phyloP scores from a whole-genome alignment of 1,284 basidiomycete genomes.

The Tylopilus sp. region DNA sequence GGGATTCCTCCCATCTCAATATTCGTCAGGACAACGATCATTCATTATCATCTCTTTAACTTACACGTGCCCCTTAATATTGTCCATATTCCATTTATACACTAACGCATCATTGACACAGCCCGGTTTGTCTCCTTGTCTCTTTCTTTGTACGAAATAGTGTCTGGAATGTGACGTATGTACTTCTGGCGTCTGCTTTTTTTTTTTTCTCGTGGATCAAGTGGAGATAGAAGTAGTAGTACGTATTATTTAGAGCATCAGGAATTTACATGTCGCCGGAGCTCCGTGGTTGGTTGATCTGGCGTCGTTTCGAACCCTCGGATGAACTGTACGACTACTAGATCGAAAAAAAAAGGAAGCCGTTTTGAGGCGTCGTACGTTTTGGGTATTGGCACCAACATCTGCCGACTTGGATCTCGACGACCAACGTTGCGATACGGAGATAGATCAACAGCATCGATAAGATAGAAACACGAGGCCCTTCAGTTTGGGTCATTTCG shows the following conservation, averaged over 20 bases:
- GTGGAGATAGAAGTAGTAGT: constrained; percentile 17
- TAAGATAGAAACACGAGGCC: constrained; percentile 29
- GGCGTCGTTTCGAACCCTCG: not conserved
- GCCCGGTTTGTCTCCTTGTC: constrained; percentile 20
- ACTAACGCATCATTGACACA: constrained; percentile 33
- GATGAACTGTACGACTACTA: constrained; percentile 12
- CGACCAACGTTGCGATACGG: constrained; percentile 8
- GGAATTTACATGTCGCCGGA: constrained; percentile 20
- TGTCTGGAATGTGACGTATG: constrained; percentile 27
- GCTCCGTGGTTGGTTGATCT: constrained; percentile 29
- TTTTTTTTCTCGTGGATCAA: constrained; percentile 12
- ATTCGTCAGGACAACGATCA: constrained; percentile 37
- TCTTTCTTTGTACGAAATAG: constrained; percentile 28
- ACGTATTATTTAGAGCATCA: constrained; percentile 16
- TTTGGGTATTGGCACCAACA: constrained; percentile 12
- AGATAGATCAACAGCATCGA: constrained; percentile 28
- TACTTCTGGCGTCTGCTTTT: constrained; percentile 22
- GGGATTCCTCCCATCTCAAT: constrained; percentile 33
- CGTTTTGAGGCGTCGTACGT: constrained; percentile 3
- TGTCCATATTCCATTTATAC: constrained; percentile 35
- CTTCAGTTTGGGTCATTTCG: not conserved
- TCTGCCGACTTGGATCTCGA: constrained; percentile 23
- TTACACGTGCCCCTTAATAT: constrained; percentile 39
- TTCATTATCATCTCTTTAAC: constrained; percentile 36
- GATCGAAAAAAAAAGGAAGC: not conserved